Evolutionary conservation across 352 stramenopile genomes (phyloP).

Genomic region (Pythium coloratum): DNA sequence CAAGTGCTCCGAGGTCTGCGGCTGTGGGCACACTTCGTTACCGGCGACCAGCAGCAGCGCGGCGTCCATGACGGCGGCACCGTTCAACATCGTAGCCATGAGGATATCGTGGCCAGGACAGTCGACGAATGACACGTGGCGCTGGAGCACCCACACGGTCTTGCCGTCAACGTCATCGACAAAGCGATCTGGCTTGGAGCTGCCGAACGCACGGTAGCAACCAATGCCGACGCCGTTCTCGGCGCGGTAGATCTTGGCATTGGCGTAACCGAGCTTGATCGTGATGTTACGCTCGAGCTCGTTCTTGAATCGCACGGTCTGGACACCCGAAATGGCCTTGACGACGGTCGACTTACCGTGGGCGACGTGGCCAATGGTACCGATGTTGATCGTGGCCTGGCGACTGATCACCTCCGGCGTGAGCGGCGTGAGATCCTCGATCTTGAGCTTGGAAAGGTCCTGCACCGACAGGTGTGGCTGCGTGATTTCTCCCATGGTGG

Average conservation of each 20-base stretch:
- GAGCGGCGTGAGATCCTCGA: slow-evolving; percentile 95
- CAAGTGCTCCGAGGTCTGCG: slow-evolving; percentile 99
- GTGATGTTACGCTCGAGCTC: slow-evolving; percentile 99
- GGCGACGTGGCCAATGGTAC: slow-evolving; percentile 99
- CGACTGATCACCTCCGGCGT: slow-evolving; percentile 97
- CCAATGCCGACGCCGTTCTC: slow-evolving; percentile 81
- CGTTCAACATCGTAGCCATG: slow-evolving; percentile 99
- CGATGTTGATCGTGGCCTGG: slow-evolving; percentile 99
- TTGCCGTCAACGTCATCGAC: slow-evolving; percentile 86
- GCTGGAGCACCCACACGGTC: slow-evolving; percentile 90
- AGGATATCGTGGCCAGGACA: slow-evolving; percentile 99
- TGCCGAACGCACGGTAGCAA: slow-evolving; percentile 89
- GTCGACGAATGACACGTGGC: slow-evolving; percentile 99
- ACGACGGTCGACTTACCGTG: slow-evolving; percentile 99
- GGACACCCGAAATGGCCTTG: slow-evolving; percentile 99
- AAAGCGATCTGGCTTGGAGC: slow-evolving; percentile 87
- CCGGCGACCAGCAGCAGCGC: slow-evolving; percentile 97
- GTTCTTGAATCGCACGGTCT: slow-evolving; percentile 98
- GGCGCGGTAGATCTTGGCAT: slow-evolving; percentile 99
- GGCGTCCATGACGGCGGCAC: slow-evolving; percentile 99
- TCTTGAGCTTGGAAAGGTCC: slow-evolving; percentile 95
- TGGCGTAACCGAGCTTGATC: slow-evolving; percentile 99
- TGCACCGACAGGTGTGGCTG: slow-evolving; percentile 89
- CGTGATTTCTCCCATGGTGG: slow-evolving; percentile 60
- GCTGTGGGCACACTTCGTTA: slow-evolving; percentile 99